Conservation (phyloP, 257 asterid genomes). For the Gentiana dahurica region DNA sequence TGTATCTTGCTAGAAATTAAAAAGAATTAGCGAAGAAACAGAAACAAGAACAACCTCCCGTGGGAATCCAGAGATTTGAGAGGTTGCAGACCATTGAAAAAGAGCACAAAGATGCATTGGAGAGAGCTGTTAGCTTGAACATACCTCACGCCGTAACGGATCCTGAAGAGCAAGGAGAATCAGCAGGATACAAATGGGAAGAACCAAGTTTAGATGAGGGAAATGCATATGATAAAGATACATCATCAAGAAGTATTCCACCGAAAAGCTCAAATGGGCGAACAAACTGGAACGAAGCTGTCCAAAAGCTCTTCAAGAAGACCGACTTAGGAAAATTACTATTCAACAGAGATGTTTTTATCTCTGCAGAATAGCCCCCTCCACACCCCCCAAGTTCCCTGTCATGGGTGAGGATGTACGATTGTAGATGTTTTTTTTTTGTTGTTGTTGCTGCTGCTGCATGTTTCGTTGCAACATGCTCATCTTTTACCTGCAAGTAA, state of each 20-base stretch:
- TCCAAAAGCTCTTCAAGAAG: constrained; percentile 47
- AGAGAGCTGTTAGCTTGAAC: constrained; percentile 82
- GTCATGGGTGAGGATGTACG: too few relatives aligned
- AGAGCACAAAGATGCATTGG: constrained; percentile 88
- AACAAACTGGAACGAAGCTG: constrained; percentile 68
- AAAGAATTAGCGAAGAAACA: constrained; percentile 21
- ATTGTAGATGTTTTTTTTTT: too few relatives aligned
- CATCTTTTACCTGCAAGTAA: too few relatives aligned
- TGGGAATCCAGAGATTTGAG: constrained; percentile 46
- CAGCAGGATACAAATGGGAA: constrained; percentile 7
- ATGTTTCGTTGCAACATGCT: too few relatives aligned
- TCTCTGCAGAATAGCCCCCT: constrained; percentile 1
- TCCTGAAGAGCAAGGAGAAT: constrained; percentile 22
- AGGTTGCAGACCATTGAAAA: constrained; percentile 59
- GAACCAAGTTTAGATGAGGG: constrained; percentile 13
- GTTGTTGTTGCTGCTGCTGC: too few relatives aligned
- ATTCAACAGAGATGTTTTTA: constrained; percentile 25
- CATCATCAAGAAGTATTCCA: constrained; percentile 13
- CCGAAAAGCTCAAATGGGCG: constrained; percentile 18
- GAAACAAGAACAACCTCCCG: constrained; percentile 39
- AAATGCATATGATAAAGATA: constrained; percentile 6
- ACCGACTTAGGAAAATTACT: constrained; percentile 34
- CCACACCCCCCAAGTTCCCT: not conserved
- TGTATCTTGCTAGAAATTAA: constrained; percentile 33
- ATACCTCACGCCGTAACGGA: constrained; percentile 64